Percentiles rank a stretch among this genome's conserved stretches.
Evolutionary conservation across 306 rosid genomes (phyloP).

Genomic region (Notholithocarpus densiflorus): DNA sequence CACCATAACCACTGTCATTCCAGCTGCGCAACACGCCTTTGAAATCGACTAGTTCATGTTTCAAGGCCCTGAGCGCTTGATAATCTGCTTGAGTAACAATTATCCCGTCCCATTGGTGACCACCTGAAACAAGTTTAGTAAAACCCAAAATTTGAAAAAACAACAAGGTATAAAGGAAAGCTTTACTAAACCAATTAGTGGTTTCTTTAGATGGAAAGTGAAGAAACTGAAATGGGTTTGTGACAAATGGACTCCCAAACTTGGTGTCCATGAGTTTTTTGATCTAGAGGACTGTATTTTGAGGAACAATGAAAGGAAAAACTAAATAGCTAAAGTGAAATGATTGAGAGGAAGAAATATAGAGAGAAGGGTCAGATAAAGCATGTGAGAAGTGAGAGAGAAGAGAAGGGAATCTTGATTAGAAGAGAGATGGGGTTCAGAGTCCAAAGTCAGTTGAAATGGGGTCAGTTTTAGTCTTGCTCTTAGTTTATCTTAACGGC

Average conservation of each 20-base stretch:
- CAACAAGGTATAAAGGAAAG: slow-evolving; percentile 22
- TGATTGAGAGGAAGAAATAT: not conserved
- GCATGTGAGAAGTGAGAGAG: slow-evolving; percentile 29
- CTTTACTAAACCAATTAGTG: not conserved
- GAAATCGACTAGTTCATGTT: slow-evolving; percentile 53
- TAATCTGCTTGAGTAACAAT: slow-evolving; percentile 55
- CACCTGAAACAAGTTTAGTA: slow-evolving; percentile 36
- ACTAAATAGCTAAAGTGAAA: slow-evolving; percentile 5
- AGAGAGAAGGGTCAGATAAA: slow-evolving; percentile 12
- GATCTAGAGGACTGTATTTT: not conserved
- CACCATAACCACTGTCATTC: slow-evolving; percentile 74
- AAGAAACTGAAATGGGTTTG: slow-evolving; percentile 17
- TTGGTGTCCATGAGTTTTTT: slow-evolving; percentile 48
- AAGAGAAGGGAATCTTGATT: not conserved
- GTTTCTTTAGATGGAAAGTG: slow-evolving; percentile 10
- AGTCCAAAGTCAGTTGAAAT: slow-evolving; percentile 21
- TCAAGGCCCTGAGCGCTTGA: slow-evolving; percentile 65
- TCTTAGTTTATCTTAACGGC: slow-evolving; percentile 59
- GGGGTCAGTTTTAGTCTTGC: slow-evolving; percentile 40
- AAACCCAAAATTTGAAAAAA: slow-evolving; percentile 31
- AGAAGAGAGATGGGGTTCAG: slow-evolving; percentile 7
- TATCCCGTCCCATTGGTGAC: slow-evolving; percentile 57
- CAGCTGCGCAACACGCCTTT: slow-evolving; percentile 73
- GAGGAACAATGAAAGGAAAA: slow-evolving; percentile 3
- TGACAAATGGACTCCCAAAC: slow-evolving; percentile 15